Evolutionary conservation across 2,329 filamentous ascomycete species (phyloP).

Genomic region (Stagonosporopsis cucurbitacearum): DNA sequence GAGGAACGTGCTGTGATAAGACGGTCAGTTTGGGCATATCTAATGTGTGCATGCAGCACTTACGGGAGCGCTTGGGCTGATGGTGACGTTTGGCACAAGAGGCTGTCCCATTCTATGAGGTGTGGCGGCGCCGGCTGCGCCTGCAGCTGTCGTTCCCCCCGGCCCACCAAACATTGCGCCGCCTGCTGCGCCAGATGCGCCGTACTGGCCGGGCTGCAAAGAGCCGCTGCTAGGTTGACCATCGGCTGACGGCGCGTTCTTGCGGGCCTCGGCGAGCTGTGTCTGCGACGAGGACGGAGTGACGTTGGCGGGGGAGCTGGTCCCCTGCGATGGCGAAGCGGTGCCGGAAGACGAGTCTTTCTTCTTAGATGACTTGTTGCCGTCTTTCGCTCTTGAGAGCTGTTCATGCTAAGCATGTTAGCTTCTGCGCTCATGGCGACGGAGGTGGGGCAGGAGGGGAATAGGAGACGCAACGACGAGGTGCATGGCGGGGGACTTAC

Average conservation of each 20-base stretch:
- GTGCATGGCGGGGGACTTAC: constrained; percentile 64
- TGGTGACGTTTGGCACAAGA: constrained; percentile 85
- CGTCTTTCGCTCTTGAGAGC: constrained; percentile 88
- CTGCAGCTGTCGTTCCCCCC: constrained; percentile 52
- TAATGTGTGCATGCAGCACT: constrained; percentile 19
- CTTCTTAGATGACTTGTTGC: constrained; percentile 75
- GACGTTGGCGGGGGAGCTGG: constrained; percentile 65
- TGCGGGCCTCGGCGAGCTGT: constrained; percentile 82
- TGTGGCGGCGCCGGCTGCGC: constrained; percentile 57
- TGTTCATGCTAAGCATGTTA: constrained; percentile 70
- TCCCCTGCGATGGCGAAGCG: constrained; percentile 74
- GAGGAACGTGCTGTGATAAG: constrained; percentile 76
- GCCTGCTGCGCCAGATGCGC: constrained; percentile 38
- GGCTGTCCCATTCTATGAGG: constrained; percentile 67
- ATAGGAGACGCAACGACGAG: constrained; percentile 23
- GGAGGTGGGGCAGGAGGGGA: constrained; percentile 29
- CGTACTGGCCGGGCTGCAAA: constrained; percentile 42
- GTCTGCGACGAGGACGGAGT: constrained; percentile 92
- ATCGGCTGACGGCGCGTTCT: constrained; percentile 66
- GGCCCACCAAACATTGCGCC: constrained; percentile 44
- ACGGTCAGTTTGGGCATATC: not conserved
- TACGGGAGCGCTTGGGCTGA: constrained; percentile 86
- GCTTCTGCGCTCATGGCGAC: constrained; percentile 44
- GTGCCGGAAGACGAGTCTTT: constrained; percentile 70
- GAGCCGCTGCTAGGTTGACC: constrained; percentile 33